A percentile compares a stretch with the other conserved stretches of the same genome.
These are phyloP conservation scores for Thermothielavioides terrestris DNA, from an alignment of 495 filamentous ascomycete species.

Conservation along the genomic window DNA sequence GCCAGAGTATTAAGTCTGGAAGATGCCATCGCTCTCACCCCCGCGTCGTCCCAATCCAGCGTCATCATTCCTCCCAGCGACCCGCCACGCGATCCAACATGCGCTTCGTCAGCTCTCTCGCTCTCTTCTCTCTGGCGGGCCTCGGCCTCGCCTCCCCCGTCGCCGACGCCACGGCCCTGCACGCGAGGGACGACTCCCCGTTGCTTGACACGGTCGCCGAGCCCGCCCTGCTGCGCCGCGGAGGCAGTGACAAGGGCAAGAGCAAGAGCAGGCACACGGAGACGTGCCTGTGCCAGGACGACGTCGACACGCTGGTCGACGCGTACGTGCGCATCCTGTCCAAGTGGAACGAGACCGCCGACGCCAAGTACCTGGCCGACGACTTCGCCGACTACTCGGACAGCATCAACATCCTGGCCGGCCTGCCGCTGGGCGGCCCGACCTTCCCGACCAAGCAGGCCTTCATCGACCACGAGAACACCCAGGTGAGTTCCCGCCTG, in stretches of 20 bases:
- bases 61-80: neutral
- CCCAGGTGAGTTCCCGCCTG: neutral
- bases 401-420: slow-evolving; percentile 25
- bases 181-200: neutral
- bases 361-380: slow-evolving; percentile 17
- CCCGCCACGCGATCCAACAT: too few species aligned
- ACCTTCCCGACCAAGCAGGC: slow-evolving; percentile 23
- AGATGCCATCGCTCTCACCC: neutral
- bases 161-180: slow-evolving; percentile 1
- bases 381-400: slow-evolving; percentile 22
- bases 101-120: slow-evolving; percentile 10
- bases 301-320: slow-evolving; percentile 14
- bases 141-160: neutral
- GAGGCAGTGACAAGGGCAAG: neutral
- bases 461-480: slow-evolving; percentile 16
- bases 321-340: slow-evolving; percentile 21
- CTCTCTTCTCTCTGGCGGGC: slow-evolving; percentile 7
- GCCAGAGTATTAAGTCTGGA: neutral
- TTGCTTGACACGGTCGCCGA: too few species aligned
- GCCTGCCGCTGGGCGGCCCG: slow-evolving; percentile 15
- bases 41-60: neutral
- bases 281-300: slow-evolving; percentile 13
- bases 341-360: slow-evolving; percentile 18
- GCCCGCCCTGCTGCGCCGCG: too few species aligned
- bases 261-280: neutral